These are phyloP conservation scores for Trichoderma hamatum DNA, from an alignment of 2,329 filamentous ascomycete genomes.

Conservation along the genomic window DNA sequence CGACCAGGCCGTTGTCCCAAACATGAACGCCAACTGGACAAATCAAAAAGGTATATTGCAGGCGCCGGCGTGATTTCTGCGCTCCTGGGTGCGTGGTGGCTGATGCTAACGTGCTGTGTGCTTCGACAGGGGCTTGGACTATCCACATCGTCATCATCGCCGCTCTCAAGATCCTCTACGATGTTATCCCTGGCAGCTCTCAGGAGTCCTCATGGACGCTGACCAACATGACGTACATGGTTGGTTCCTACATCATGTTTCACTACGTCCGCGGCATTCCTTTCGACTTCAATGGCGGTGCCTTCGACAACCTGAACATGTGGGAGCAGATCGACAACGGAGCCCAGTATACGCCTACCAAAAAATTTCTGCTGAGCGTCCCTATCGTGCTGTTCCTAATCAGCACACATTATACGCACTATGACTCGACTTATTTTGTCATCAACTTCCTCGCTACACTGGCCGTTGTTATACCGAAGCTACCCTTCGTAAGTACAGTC, in stretches of 20 bases:
- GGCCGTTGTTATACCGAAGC: slow-evolving; percentile 91
- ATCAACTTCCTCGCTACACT: slow-evolving; percentile 95
- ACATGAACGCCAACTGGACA: slow-evolving; percentile 97
- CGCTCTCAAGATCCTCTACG: slow-evolving; percentile 92
- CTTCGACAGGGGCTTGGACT: slow-evolving; percentile 83
- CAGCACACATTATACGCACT: slow-evolving; percentile 98
- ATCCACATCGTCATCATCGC: slow-evolving; percentile 95
- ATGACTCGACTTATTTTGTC: slow-evolving; percentile 93
- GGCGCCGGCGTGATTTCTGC: slow-evolving; percentile 34
- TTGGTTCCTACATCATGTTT: slow-evolving; percentile 99
- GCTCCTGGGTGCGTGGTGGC: not conserved
- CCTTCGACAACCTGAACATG: slow-evolving; percentile 99
- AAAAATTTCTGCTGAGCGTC: slow-evolving; percentile 95
- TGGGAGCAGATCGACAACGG: slow-evolving; percentile 99
- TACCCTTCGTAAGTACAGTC: slow-evolving; percentile 77
- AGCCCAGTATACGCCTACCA: slow-evolving; percentile 96
- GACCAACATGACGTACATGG: slow-evolving; percentile 99
- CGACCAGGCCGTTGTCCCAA: slow-evolving; percentile 91
- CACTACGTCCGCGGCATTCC: slow-evolving; percentile 97
- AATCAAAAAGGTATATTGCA: slow-evolving; percentile 86
- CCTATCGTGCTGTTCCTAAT: slow-evolving; percentile 93
- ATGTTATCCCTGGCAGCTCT: slow-evolving; percentile 92
- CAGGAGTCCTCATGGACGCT: slow-evolving; percentile 99
- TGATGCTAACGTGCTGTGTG: not conserved
- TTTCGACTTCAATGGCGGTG: slow-evolving; percentile 97